Percentiles rank a stretch among this genome's conserved stretches.
These are phyloP conservation scores for Sporopachydermia quercuum DNA, from an alignment of 805 yeast species.

Conservation along the genomic window DNA sequence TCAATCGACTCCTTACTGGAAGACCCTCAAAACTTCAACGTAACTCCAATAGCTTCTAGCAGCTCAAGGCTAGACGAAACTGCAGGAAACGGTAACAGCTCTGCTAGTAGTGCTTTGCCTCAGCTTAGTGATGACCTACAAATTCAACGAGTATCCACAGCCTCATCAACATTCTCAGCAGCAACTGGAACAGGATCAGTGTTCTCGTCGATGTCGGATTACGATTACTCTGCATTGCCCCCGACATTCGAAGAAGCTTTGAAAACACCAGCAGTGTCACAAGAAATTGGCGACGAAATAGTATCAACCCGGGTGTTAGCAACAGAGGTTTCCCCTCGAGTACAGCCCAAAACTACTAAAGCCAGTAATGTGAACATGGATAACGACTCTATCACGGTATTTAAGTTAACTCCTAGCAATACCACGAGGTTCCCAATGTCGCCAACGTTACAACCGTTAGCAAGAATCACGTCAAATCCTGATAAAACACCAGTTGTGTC, in stretches of 20 bases:
- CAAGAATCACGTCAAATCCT: background rate
- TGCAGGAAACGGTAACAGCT: background rate
- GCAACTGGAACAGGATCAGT: background rate
- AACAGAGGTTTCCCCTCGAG: background rate
- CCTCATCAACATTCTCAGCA: background rate
- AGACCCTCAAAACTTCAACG: too few species aligned
- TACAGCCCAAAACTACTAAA: background rate
- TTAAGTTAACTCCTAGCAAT: background rate
- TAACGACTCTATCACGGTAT: background rate
- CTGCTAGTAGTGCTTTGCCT: background rate
- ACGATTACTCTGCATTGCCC: background rate
- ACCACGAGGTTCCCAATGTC: background rate
- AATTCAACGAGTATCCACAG: background rate
- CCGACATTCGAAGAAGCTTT: constrained; percentile 3
- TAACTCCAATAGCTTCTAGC: too few species aligned
- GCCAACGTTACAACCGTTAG: background rate
- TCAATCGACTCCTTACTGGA: background rate
- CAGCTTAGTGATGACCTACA: background rate
- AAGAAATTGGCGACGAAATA: too few species aligned
- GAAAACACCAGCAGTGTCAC: background rate
- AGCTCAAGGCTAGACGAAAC: too few species aligned
- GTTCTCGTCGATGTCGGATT: too few species aligned
- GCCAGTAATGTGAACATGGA: background rate
- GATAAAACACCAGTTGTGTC: background rate
- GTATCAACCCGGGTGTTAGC: background rate